Conservation (phyloP, 2,329 filamentous ascomycete genomes). For the Calonectria pteridis region DNA sequence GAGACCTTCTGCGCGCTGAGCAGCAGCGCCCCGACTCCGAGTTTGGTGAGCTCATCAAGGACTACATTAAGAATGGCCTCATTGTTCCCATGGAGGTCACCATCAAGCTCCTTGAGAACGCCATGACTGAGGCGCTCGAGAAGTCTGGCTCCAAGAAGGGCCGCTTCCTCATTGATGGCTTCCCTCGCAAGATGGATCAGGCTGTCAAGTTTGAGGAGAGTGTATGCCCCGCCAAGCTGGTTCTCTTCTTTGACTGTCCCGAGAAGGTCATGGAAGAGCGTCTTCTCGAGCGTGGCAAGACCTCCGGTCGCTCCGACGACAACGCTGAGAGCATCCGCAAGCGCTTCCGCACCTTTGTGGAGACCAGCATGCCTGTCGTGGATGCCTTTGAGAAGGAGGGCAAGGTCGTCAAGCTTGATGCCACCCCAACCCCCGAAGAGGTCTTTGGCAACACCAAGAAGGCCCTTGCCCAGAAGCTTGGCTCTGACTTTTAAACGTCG, state of each 20-base stretch:
- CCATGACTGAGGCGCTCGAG: conserved; percentile 80
- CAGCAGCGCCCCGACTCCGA: conserved; percentile 87
- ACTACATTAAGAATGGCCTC: conserved; percentile 92
- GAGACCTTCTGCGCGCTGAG: conserved; percentile 93
- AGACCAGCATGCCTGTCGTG: conserved; percentile 98
- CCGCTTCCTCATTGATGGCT: conserved; percentile 85
- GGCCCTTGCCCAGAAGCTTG: conserved; percentile 63
- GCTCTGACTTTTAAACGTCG: conserved; percentile 47
- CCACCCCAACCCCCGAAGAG: conserved; percentile 74
- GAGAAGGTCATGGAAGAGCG: conserved; percentile 89
- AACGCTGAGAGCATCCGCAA: conserved; percentile 97
- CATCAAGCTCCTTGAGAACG: conserved; percentile 91
- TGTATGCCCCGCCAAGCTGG: conserved; percentile 86
- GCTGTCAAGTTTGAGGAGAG: conserved; percentile 91
- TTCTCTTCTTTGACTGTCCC: conserved; percentile 94
- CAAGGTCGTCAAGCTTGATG: conserved; percentile 84
- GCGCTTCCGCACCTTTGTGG: conserved; percentile 92
- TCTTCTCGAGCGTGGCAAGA: conserved; percentile 90
- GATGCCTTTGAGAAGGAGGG: conserved; percentile 82
- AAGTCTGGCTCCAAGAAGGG: conserved; percentile 63
- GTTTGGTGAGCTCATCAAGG: conserved; percentile 92
- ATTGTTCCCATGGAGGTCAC: conserved; percentile 99
- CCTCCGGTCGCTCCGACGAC: conserved; percentile 90
- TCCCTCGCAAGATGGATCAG: conserved; percentile 98
- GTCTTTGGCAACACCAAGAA: conserved; percentile 68